A percentile compares a stretch with the other conserved stretches of the same genome.
Conservation (phyloP, 2,329 filamentous ascomycete genomes). For the Fusarium sp. region DNA sequence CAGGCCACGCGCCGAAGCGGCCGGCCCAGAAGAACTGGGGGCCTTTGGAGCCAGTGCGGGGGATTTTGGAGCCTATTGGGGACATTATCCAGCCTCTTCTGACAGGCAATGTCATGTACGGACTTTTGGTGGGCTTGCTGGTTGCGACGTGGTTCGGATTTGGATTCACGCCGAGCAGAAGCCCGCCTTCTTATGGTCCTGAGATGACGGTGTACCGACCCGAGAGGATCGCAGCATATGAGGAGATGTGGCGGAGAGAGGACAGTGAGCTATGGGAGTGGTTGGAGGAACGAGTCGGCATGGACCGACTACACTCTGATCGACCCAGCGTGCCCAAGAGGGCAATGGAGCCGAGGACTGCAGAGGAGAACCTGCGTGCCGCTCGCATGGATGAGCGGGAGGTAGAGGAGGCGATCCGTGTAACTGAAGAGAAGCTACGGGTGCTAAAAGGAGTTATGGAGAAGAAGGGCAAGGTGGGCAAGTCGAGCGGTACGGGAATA, state of each 20-base stretch:
- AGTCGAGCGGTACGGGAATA: slow-evolving; percentile 18
- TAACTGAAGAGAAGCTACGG: slow-evolving; percentile 87
- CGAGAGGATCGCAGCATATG: slow-evolving; percentile 84
- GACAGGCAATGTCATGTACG: slow-evolving; percentile 81
- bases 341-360: slow-evolving; percentile 64
- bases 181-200: slow-evolving; percentile 51
- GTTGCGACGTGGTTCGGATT: slow-evolving; percentile 80
- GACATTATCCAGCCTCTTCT: slow-evolving; percentile 78
- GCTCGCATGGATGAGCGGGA: slow-evolving; percentile 77
- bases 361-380: slow-evolving; percentile 69
- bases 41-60: slow-evolving; percentile 80
- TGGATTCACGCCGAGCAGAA: slow-evolving; percentile 58
- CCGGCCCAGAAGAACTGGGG: slow-evolving; percentile 74
- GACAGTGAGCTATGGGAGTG: slow-evolving; percentile 93
- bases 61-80: slow-evolving; percentile 75
- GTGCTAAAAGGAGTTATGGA: slow-evolving; percentile 79
- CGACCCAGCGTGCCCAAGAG: slow-evolving; percentile 55
- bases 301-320: slow-evolving; percentile 68
- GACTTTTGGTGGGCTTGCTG: slow-evolving; percentile 78
- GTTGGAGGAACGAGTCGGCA: slow-evolving; percentile 86
- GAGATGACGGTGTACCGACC: slow-evolving; percentile 55
- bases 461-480: slow-evolving; percentile 52
- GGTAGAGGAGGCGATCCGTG: slow-evolving; percentile 81
- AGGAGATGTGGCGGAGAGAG: slow-evolving; percentile 91
- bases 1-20: slow-evolving; percentile 55